Percentiles rank a stretch among this genome's conserved stretches.
These are phyloP conservation scores for Oldenlandia corymbosa DNA, from an alignment of 257 asterid genomes.

Conservation along the genomic window DNA sequence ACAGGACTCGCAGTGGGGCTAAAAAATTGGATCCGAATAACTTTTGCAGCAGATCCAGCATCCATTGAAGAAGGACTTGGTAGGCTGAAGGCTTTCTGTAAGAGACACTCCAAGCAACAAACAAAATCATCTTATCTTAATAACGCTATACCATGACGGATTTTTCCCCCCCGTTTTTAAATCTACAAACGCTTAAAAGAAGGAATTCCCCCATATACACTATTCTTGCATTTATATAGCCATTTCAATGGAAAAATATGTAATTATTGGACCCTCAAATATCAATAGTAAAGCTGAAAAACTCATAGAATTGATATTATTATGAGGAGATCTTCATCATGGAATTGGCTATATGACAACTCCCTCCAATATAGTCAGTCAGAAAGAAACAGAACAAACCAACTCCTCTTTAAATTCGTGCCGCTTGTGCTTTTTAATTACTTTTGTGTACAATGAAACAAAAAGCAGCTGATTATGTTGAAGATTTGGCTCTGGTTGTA, in stretches of 20 bases:
- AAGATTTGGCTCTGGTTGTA: background rate
- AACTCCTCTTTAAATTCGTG: background rate
- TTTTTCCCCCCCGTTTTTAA: too few species aligned
- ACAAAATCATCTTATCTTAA: background rate
- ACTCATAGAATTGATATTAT: too few species aligned
- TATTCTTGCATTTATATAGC: background rate
- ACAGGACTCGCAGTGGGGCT: conserved; percentile 80
- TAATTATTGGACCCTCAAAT: too few species aligned
- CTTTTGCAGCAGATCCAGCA: conserved; percentile 64
- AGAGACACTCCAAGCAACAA: conserved; percentile 36
- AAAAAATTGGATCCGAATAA: conserved; percentile 65
- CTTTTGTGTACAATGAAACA: background rate
- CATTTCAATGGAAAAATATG: too few species aligned
- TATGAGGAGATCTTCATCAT: too few species aligned
- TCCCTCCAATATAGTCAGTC: too few species aligned
- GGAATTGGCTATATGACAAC: too few species aligned
- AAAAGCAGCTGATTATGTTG: background rate
- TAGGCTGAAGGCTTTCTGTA: conserved; percentile 57
- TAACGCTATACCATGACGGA: too few species aligned
- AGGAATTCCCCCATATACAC: too few species aligned
- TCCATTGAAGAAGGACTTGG: conserved; percentile 57
- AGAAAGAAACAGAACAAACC: background rate
- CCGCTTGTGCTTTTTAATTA: background rate
- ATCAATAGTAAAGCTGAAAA: too few species aligned
- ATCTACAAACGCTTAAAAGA: too few species aligned